These are phyloP conservation scores for Citrus hindsii DNA, from an alignment of 345 rosid genomes.

Conservation along the genomic window DNA sequence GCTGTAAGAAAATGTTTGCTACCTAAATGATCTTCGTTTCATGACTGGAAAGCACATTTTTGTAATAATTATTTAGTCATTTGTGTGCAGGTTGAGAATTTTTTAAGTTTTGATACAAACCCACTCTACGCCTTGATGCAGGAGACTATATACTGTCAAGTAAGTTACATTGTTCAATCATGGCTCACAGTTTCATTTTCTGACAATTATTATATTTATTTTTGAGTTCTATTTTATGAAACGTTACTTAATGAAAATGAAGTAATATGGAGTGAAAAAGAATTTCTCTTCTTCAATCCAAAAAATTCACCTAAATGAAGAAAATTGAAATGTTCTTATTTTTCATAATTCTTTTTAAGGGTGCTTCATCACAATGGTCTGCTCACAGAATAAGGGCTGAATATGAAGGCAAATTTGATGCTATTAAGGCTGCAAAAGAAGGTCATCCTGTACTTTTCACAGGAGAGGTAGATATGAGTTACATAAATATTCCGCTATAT, in stretches of 20 bases:
- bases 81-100: conserved; percentile 63
- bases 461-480: conserved; percentile 60
- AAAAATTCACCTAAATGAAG: neutral
- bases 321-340: neutral
- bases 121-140: conserved; percentile 87
- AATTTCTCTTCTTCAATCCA: neutral
- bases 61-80: conserved; percentile 10
- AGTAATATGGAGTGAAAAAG: neutral
- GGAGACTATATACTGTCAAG: conserved; percentile 89
- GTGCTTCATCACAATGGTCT: conserved; percentile 80
- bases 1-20: conserved; percentile 45
- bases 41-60: neutral
- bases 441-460: conserved; percentile 73
- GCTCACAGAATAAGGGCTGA: conserved; percentile 59
- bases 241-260: neutral
- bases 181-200: neutral
- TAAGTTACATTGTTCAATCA: conserved; percentile 20
- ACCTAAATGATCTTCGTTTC: conserved; percentile 1
- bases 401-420: conserved; percentile 52
- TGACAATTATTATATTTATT: neutral
- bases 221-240: neutral
- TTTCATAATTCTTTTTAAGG: conserved; percentile 32
- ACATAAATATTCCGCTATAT: neutral
- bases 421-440: conserved; percentile 63
- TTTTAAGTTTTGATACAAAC: conserved; percentile 70